A percentile compares a stretch with the other conserved stretches of the same genome.
Conservation (phyloP, 495 filamentous ascomycete genomes). For the Schizothecium vesticola region DNA sequence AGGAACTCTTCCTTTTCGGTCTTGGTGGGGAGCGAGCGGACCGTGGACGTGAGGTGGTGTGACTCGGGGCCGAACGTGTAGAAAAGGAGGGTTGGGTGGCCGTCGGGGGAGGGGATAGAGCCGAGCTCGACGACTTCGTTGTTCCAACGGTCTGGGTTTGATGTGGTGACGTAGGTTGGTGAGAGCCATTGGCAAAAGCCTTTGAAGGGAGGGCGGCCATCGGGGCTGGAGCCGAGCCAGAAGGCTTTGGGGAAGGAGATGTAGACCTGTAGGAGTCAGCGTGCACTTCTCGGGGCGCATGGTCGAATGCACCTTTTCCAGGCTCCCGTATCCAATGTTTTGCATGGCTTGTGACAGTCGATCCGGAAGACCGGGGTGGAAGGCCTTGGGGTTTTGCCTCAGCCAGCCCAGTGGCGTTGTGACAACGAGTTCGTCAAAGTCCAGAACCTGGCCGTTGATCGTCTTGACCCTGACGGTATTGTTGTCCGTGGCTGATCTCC, state of each 20-base stretch:
- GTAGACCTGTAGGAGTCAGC: constrained; percentile 53
- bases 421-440: constrained; percentile 81
- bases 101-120: constrained; percentile 51
- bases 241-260: constrained; percentile 74
- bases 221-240: constrained; percentile 33
- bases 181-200: constrained; percentile 67
- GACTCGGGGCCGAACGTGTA: constrained; percentile 74
- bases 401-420: constrained; percentile 87
- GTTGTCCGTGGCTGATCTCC: constrained; percentile 39
- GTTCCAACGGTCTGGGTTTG: constrained; percentile 65
- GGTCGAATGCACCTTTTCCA: constrained; percentile 63
- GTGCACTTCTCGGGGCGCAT: not conserved
- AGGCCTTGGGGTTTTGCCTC: constrained; percentile 65
- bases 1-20: constrained; percentile 42
- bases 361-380: constrained; percentile 62
- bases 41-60: constrained; percentile 37
- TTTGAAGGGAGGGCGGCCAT: constrained; percentile 27
- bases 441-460: constrained; percentile 42
- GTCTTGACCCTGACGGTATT: constrained; percentile 51
- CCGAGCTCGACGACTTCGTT: constrained; percentile 77
- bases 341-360: constrained; percentile 66
- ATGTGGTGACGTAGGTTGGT: constrained; percentile 54
- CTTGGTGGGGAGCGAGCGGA: constrained; percentile 32
- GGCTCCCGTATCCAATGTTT: constrained; percentile 74
- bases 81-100: constrained; percentile 87